Base-by-base conservation (phyloP, 2,329 filamentous ascomycete species). In the Rhexocercosporidium sp. region DNA sequence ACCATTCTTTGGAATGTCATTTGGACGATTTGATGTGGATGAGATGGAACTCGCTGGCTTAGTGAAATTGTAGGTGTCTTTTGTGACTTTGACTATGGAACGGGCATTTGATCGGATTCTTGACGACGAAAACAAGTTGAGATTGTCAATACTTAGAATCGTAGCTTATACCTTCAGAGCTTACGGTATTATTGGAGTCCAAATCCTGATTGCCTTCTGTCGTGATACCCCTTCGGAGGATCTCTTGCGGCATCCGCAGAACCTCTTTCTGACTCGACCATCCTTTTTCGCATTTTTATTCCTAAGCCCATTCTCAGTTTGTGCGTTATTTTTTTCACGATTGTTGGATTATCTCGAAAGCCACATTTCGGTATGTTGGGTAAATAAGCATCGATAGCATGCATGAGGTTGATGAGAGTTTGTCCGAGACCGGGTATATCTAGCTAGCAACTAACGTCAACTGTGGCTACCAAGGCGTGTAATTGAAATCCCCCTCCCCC, bases 11-110 rank as follows among this genome's bases (percentile, higher is more conserved):
- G 11, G 1, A 18, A 31, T 18, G 14, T 18, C 11, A 51, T 37
- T 31, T 31, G 9, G 34, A 37, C 2, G 12, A 11, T 9, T 31
- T 31, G 34, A 11, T n/a, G n/a, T n/a, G n/a, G n/a, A n/a, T n/a
- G 34, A 9, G 8, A 37, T 11, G 8, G 34, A 37, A 22, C 44
- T 8, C 29, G 29, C 47, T 8, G 86, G 81, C 79, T 90, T 91
- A 68, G 84, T 84, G 79, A 87, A 88, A 76, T 91, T 92, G 79
- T 87, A 75, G 90, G 78, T 93, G 84, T 57, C 90, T 85, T 83
- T 93, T 93, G 79, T 93, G 91, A 1, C 90, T 91, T 80, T 91
- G 90, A 69, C 92, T 92, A 78, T 92, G 89, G 74, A 88, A 81
- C 31, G 90, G 90, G 79, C 92, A 93, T 77, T 93, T 92, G 74